Evolutionary conservation across 805 yeast species (phyloP).

Genomic region (Ogataea ganodermae): DNA sequence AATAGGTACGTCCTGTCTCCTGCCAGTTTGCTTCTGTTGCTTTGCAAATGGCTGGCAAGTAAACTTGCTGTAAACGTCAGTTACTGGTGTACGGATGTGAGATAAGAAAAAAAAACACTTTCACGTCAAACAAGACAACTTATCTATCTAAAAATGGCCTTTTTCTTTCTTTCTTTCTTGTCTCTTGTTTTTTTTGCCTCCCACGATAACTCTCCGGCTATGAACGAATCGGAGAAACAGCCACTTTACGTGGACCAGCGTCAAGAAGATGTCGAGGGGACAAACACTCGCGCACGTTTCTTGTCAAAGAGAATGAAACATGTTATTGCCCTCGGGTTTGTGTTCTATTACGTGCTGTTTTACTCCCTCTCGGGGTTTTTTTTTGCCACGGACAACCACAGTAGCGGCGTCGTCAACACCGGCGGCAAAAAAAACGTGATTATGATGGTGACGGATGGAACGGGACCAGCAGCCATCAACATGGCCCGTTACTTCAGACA

Average conservation of each 20-base stretch:
- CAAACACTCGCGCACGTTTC: neutral
- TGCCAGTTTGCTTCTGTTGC: too few species aligned
- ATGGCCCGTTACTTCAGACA: slow-evolving; percentile 78
- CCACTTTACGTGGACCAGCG: too few species aligned
- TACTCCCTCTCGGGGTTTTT: slow-evolving; percentile 4
- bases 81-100: slow-evolving; percentile 8
- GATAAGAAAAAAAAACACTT: neutral
- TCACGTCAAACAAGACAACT: too few species aligned
- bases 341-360: slow-evolving; percentile 7
- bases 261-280: too few species aligned
- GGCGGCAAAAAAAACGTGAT: slow-evolving; percentile 70
- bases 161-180: neutral
- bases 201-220: neutral
- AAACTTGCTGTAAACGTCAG: too few species aligned
- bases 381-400: neutral
- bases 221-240: too few species aligned
- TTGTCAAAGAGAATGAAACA: neutral
- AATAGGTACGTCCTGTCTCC: too few species aligned
- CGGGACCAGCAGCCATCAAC: slow-evolving; percentile 88
- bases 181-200: neutral
- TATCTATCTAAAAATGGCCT: too few species aligned
- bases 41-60: too few species aligned
- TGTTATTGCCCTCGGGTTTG: neutral
- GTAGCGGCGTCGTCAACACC: neutral
- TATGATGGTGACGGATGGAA: slow-evolving; percentile 92